Percentiles rank a stretch among this genome's conserved stretches.
Evolutionary conservation across 1,284 basidiomycete genomes (phyloP).

Genomic region (Puccinia horiana): DNA sequence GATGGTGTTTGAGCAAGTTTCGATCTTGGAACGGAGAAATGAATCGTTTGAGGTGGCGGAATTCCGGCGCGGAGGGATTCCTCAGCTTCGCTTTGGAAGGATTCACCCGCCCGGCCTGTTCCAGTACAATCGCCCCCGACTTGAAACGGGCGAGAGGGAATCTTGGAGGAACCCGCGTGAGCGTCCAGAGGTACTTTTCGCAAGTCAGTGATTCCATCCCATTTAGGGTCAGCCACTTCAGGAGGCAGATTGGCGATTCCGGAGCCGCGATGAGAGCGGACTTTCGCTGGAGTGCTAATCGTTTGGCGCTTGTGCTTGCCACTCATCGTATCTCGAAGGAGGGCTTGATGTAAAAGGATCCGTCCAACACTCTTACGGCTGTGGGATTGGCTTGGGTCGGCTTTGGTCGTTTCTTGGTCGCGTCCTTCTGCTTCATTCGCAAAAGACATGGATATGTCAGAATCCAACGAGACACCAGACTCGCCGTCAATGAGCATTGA

Average conservation of each 20-base stretch:
- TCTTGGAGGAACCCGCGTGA: constrained; percentile 50
- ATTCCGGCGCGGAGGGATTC: constrained; percentile 56
- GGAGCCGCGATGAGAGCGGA: background rate
- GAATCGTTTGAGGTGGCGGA: constrained; percentile 58
- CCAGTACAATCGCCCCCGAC: background rate
- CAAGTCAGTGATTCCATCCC: constrained; percentile 58
- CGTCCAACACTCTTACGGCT: background rate
- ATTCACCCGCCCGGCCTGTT: background rate
- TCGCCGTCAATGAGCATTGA: constrained; percentile 26
- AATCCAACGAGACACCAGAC: constrained; percentile 31
- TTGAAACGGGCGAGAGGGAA: background rate
- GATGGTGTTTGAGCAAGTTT: constrained; percentile 57
- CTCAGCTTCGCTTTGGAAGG: constrained; percentile 53
- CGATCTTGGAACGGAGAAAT: constrained; percentile 57
- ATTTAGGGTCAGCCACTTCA: constrained; percentile 50
- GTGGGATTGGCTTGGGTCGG: background rate
- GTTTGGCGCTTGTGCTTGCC: constrained; percentile 33
- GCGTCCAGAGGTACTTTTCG: constrained; percentile 56
- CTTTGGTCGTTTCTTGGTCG: background rate
- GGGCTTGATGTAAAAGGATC: constrained; percentile 45
- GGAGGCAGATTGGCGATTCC: constrained; percentile 5
- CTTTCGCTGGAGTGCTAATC: constrained; percentile 31
- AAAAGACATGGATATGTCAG: constrained; percentile 27
- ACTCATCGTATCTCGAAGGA: constrained; percentile 30
- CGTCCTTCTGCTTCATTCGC: background rate